A percentile compares a stretch with the other conserved stretches of the same genome.
These are phyloP conservation scores for Paspalum notatum DNA, from an alignment of 176 grass and related monocot genomes.

Conservation along the genomic window DNA sequence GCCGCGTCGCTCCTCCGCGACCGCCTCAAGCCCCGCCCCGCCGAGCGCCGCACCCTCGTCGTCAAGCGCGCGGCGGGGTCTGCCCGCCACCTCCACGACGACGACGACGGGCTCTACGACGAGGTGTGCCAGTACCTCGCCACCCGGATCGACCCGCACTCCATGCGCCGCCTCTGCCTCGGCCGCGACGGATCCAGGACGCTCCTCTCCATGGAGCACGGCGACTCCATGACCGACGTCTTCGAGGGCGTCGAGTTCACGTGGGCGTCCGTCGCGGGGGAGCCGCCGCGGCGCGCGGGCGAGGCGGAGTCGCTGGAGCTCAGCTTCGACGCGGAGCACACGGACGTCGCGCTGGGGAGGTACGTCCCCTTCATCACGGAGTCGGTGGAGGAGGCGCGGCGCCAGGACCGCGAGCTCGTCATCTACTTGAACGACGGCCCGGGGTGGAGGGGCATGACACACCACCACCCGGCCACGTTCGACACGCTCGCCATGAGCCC, in stretches of 20 bases:
- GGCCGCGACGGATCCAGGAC: neutral
- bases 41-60: conserved; percentile 18
- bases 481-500: conserved; percentile 43
- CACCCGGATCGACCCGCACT: conserved; percentile 16
- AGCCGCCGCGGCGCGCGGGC: neutral
- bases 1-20: neutral
- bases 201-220: neutral
- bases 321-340: conserved; percentile 44
- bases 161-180: conserved; percentile 22
- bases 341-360: conserved; percentile 8
- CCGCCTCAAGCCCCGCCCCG: neutral
- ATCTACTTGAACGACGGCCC: conserved; percentile 27
- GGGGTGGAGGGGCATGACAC: neutral
- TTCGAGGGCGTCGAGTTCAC: conserved; percentile 24
- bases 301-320: conserved; percentile 9
- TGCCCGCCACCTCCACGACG: neutral
- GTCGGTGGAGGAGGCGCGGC: neutral
- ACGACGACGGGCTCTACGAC: neutral
- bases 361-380: conserved; percentile 35
- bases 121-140: conserved; percentile 17
- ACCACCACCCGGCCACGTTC: conserved; percentile 46
- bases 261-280: neutral
- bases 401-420: neutral
- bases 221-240: neutral
- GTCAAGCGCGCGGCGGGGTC: neutral